Evolutionary conservation across 1,284 basidiomycete genomes (phyloP), one percentile per base, ranked within the genome.

Genomic region (Ceratobasidium sp.): DNA sequence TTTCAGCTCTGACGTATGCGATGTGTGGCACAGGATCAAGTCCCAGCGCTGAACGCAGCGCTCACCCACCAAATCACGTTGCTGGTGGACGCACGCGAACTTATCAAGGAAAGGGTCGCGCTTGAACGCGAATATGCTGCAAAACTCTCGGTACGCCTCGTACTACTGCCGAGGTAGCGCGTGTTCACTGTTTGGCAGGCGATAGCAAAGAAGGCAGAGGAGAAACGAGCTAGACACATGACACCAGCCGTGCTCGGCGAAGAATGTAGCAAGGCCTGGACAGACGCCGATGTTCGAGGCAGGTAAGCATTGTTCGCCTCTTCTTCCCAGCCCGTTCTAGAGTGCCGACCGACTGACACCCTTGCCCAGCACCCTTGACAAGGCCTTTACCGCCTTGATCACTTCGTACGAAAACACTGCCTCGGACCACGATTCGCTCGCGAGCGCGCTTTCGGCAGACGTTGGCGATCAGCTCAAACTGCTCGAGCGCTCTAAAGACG

Each of bases 91-190:
- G 64, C 33, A 18, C 86, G 90, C 66, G 90, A 92, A 59, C 78
- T 92, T 59, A 88, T 91, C 77, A 83, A 83, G 66, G 89, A 89
- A 69, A 84, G 88, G 51, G 86, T 82, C 18, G 83, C 82, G 14
- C 81, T 93, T 14, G 92, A 94, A 79, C 86, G 87, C 64, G 91
- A 94, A 77, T 92, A 92, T 78, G 88, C 90, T 0, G 78, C 80
- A 21, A 92, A 90, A 77, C 81, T 92, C 21, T 54, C 51, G 18
- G 64, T 67, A 58, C 1, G 33, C 3, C 0, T n/a, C 25, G 25
- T 16, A 6, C 1, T 40, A 33, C 11, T 8, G 4, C 36, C 21
- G 14, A 6, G 4, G 8, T n/a, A 8, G 8, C 25, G 21, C 12
- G 62, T 64, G 23, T 23, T 51, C 1, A 64, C n/a, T 14, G 36